A percentile compares a stretch with the other conserved stretches of the same genome.
Evolutionary conservation across 2,329 filamentous ascomycete species (phyloP).

Genomic region (Ophiostoma himal-ulmi): DNA sequence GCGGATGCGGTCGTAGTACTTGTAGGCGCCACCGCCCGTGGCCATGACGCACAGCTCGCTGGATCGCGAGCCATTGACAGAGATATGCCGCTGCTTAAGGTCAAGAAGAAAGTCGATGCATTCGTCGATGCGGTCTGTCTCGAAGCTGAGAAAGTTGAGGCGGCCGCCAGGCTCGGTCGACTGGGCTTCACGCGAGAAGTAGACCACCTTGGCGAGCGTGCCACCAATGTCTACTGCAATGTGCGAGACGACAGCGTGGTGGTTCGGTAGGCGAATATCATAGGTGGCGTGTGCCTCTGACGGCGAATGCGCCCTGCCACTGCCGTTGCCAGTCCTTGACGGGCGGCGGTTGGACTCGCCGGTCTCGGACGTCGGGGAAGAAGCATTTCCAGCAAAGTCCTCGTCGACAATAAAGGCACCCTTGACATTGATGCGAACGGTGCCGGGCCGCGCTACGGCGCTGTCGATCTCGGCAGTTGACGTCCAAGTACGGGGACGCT

Average conservation of each 20-base stretch:
- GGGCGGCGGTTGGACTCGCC: conserved; percentile 2
- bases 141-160: conserved; percentile 91
- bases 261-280: conserved; percentile 93
- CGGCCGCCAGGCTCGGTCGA: conserved; percentile 77
- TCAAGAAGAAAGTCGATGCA: conserved; percentile 88
- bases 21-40: conserved; percentile 91
- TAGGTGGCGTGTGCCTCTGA: conserved; percentile 63
- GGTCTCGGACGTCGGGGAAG: conserved; percentile 22
- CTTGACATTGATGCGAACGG: conserved; percentile 91
- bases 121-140: conserved; percentile 88
- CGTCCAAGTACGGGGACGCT: conserved; percentile 39
- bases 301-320: conserved; percentile 30
- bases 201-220: conserved; percentile 91
- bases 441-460: conserved; percentile 56
- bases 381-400: conserved; percentile 42
- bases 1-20: conserved; percentile 89
- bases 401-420: conserved; percentile 95
- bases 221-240: conserved; percentile 97
- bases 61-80: conserved; percentile 68
- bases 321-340: neutral
- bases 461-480: conserved; percentile 54
- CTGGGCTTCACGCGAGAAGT: conserved; percentile 84
- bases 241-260: conserved; percentile 91
- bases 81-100: conserved; percentile 74
- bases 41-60: conserved; percentile 86